A percentile compares a stretch with the other conserved stretches of the same genome.
phyloP scores from a whole-genome alignment of 2,329 filamentous ascomycete species.

The Trichoderma polysporum region DNA sequence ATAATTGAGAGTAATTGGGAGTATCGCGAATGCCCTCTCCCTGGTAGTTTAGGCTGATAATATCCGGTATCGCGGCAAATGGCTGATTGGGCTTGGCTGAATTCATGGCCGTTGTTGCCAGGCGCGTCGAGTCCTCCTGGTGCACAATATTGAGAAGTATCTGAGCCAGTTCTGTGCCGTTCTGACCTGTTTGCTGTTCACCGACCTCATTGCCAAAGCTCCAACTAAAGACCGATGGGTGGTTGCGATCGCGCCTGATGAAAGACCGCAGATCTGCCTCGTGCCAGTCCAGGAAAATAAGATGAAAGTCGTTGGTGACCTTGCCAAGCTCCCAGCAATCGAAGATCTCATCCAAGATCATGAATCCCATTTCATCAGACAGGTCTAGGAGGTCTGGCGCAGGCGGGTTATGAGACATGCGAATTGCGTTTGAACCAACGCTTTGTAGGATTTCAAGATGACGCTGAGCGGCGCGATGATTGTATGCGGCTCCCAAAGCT shows the following conservation, averaged over 20 bases:
- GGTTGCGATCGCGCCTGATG: not conserved
- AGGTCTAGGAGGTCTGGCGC: not conserved
- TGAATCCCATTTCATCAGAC: not conserved
- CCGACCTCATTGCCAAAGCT: not conserved
- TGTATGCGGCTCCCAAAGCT: not conserved
- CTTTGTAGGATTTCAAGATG: not conserved
- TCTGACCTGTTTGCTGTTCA: not conserved
- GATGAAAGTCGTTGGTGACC: not conserved
- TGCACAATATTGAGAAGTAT: not conserved
- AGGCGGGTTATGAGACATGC: not conserved
- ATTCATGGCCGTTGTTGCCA: not conserved
- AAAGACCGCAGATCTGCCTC: not conserved
- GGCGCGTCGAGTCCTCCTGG: not conserved
- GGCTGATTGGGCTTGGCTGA: not conserved
- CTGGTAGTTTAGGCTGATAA: not conserved
- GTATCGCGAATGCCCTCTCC: not conserved
- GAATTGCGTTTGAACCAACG: not conserved
- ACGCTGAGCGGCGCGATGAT: not conserved
- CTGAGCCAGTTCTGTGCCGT: not conserved
- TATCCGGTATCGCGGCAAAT: not conserved
- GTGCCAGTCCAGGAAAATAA: not conserved
- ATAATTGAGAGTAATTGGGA: not conserved
- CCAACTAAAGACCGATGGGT: not conserved
- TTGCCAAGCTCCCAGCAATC: not conserved
- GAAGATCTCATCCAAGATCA: not conserved